Base-by-base conservation (phyloP, 352 stramenopile species). In the Globisporangium cystogenes region DNA sequence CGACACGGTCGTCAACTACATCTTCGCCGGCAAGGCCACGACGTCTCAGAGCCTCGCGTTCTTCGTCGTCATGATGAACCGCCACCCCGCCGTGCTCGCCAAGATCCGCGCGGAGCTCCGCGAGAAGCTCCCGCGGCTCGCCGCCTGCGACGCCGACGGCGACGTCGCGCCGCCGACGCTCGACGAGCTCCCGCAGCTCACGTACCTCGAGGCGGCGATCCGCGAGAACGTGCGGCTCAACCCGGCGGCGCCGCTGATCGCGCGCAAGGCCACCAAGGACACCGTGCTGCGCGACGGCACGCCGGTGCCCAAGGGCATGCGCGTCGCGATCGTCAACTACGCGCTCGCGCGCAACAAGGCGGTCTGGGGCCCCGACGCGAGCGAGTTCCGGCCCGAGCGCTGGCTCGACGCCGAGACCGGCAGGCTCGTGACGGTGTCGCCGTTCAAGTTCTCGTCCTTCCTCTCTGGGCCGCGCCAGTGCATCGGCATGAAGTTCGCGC, bases 1-100 rank as follows among this genome's bases (percentile, higher is more conserved):
- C 26, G 76, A 94, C 61, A 84, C 93, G 53, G 71, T 81, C 11
- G 57, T 92, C 26, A 90, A 82, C 53, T 91, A 94, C 51, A 75
- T 96, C 49, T 70, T 85, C 8, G 82, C 74, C 1, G 78, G 82
- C 12, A 75, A 84, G 5, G 84, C 90, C 50, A 92, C 86, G 10
- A 89, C 82, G 15, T 76, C 84, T 4, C 72, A 70, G 37, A 80
- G 62, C 18, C 60, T 96, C 35, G 60, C 66, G 21, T 96, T 80
- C 74, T 80, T 90, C 42, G 47, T 95, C 23, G 62, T 91, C 41
- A 82, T 90, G 68, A 80, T 96, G 59, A 83, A 82, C 33, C 72
- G 72, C 4, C 62, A 94, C 31, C 86, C 80, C 4, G 33, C 67
- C 3, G 69, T 88, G 7, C 42, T 80, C 5, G 47, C 39, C 20